Base-by-base conservation (phyloP, 2,329 filamentous ascomycete genomes). In the Byssothecium circinans region DNA sequence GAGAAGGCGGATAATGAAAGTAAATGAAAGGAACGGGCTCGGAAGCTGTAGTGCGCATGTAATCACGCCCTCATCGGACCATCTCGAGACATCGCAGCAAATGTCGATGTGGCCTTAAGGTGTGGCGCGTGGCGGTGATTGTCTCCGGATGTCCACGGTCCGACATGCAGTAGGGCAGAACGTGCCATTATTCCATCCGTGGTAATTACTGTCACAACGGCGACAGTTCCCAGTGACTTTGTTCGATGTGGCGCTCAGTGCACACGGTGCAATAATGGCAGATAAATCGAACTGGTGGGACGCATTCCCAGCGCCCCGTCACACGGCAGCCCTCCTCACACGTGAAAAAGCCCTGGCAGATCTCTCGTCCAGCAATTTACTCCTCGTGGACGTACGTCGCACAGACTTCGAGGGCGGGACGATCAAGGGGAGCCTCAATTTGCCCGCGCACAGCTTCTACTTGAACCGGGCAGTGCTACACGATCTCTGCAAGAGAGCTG, bases 381-480 rank as follows among this genome's bases (percentile, higher is more conserved):
- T 77, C 33, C 59, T 75, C 41, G 63, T 76, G 11, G 74, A 77
- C 52, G 71, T 76, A 25, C 71, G 75, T 18, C 65, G 75, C 32
- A 77, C 68, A n/a, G 75, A 77, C 57, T 77, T 74, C 51, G 72
- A 74, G 44, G 75, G 75, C 29, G 75, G 75, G 12, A 60, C 66
- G 4, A 74, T 77, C 39, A 62, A 67, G 19, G 74, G 74, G n/a
- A 74, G 71, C 53, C 56, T 78, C 25, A 77, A 77, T 49, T 62
- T 78, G 33, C 75, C 75, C n/a, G 75, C 75, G 0, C 74, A 77
- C 41, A 70, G 69, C 33, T 77, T 78, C 61, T 76, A 71, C 58
- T 65, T 70, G 68, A 77, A 77, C 52, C 60, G 70, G 34, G 73
- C 62, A 1, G 69, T 70, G n/a, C 58, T 77, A 43, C 74, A 74